phyloP scores from a whole-genome alignment of 2,329 filamentous ascomycete species.

The Zymoseptoria passerinii region DNA sequence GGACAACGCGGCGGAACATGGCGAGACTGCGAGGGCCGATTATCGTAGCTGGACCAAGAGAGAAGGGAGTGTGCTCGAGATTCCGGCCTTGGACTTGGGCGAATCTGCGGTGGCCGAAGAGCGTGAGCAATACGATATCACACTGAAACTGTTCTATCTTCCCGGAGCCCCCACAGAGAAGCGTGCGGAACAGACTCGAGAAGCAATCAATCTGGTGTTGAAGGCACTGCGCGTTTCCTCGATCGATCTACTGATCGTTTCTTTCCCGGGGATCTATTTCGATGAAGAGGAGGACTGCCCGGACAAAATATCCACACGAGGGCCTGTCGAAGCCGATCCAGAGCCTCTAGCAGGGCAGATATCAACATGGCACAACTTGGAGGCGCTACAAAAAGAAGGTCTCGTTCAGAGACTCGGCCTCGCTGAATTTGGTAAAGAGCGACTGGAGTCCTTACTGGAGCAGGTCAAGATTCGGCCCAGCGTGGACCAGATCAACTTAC shows the following conservation, averaged over 20 bases:
- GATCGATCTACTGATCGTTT: conserved; percentile 83
- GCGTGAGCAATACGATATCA: conserved; percentile 80
- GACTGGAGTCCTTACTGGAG: conserved; percentile 68
- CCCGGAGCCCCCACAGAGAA: conserved; percentile 41
- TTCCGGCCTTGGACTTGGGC: conserved; percentile 69
- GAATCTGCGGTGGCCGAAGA: conserved; percentile 70
- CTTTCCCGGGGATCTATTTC: conserved; percentile 87
- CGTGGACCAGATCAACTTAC: conserved; percentile 93
- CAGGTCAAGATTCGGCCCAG: conserved; percentile 63
- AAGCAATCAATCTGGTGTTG: conserved; percentile 72
- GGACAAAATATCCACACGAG: conserved; percentile 45
- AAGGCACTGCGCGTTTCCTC: conserved; percentile 67
- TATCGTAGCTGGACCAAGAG: conserved; percentile 63
- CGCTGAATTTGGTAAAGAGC: conserved; percentile 81
- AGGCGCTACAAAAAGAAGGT: conserved; percentile 62
- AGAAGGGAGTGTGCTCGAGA: conserved; percentile 40
- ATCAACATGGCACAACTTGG: conserved; percentile 60
- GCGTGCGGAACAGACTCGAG: conserved; percentile 61
- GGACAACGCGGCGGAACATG: conserved; percentile 16
- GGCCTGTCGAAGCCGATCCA: conserved; percentile 39
- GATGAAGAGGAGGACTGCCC: conserved; percentile 77
- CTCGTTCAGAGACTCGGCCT: conserved; percentile 70
- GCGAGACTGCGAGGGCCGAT: conserved; percentile 21
- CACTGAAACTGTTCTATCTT: conserved; percentile 90
- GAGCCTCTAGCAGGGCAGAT: conserved; percentile 55